Evolutionary conservation across 2,329 filamentous ascomycete species (phyloP), one percentile per base, ranked within the genome.

Genomic region (Aureobasidium sp.): DNA sequence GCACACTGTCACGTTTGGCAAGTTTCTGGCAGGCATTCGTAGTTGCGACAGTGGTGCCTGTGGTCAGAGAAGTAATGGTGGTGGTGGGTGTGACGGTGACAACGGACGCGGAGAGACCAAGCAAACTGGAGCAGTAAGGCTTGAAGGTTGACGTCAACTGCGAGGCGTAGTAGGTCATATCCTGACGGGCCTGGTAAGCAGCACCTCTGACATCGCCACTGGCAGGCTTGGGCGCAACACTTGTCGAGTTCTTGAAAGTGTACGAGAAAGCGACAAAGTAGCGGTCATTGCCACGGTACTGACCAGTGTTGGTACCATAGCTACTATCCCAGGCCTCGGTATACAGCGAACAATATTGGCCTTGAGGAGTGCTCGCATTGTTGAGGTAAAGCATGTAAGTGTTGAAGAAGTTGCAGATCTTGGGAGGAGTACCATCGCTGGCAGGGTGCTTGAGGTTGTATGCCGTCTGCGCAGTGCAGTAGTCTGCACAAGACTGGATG

Each of bases 401-500:
- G 20, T 58, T 58, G 41, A 58, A 45, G 41, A 34, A 58, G 2
- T 25, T 11, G 20, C 55, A 58, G 8, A 58, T 17, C n/a, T 58
- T 58, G 5, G 55, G 39, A 9, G 41, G 27, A 17, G 20, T 58
- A 39, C 55, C 55, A 47, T 58, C 55, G 2, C 29, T 58, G 22
- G 55, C 20, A 63, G 51, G 62, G 39, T 66, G 65, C 36, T 41
- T 51, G n/a, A 66, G 25, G n/a, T 65, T 61, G 48, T 67, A 68
- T 3, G 63, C 63, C 22, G 57, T 64, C 55, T 62, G 61, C 45
- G 65, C 60, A 52, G 39, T 53, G 58, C 65, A 73, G 31, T 66
- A 66, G 8, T 67, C 66, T 14, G 68, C 65, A 51, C 72, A 74
- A 14, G 68, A 61, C n/a, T 62, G 55, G 34, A 67, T 63, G 60